Evolutionary conservation across 148 eudicot species (phyloP).

Genomic region (Silene latifolia): DNA sequence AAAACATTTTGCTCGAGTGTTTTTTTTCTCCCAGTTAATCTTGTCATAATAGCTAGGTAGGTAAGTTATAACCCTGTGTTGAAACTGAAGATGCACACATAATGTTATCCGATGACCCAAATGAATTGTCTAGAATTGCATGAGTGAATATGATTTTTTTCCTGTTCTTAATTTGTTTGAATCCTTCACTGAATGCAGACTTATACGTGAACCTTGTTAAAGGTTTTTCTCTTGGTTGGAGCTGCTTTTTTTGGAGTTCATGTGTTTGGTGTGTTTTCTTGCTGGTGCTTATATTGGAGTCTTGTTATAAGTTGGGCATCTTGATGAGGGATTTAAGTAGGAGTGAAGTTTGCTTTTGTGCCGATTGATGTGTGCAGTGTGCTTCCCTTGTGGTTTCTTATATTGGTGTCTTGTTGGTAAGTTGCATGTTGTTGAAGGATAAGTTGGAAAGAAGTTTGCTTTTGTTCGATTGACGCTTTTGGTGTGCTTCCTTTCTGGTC

Average conservation of each 20-base stretch:
- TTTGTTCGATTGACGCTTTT: background rate
- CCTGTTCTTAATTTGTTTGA: background rate
- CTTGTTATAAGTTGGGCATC: background rate
- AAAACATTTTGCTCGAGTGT: no score
- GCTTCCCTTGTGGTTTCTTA: background rate
- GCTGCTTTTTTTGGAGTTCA: background rate
- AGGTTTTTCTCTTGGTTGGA: background rate
- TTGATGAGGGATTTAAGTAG: background rate
- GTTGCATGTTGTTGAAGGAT: background rate
- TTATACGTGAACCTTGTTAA: background rate
- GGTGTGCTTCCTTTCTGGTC: constrained; percentile 1
- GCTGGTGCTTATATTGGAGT: background rate
- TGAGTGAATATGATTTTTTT: background rate
- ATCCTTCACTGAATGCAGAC: background rate
- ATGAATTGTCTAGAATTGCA: background rate
- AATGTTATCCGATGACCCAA: background rate
- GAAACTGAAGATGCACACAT: no score
- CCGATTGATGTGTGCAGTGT: background rate
- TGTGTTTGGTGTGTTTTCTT: background rate
- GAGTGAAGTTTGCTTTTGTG: background rate
- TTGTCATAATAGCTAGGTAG: no score
- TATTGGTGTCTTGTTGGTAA: background rate
- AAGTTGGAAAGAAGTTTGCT: background rate
- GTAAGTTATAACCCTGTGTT: no score
- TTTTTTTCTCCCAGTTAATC: no score